Evolutionary conservation across 768 basidiomycete species (phyloP), one percentile per base, ranked within the genome.

Genomic region (Russula sp.): DNA sequence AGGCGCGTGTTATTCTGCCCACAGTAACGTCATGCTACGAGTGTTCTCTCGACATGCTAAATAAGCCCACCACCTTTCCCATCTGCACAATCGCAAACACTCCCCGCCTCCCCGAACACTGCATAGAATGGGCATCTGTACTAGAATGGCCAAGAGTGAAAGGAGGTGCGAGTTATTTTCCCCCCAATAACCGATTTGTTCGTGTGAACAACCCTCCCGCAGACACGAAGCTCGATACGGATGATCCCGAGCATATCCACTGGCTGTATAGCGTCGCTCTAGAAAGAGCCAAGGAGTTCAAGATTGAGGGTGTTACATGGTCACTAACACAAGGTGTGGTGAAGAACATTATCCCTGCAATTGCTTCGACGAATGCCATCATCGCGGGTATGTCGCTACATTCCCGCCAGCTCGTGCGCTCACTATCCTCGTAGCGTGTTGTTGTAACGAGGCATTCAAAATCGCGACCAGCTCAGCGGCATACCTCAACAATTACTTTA

Each of bases 51-150:
- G 94, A 98, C 71, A 98, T 98, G 91, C 83, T 98, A 56, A 98
- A 97, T 75, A 98, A 98, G 65, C 95, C 88, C 1, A 97, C 94
- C 43, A 88, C 88, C 13, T 99, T 95, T 73, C 97, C 97, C 2
- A 98, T 99, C 58, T 99, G 97, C 71, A 99, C 97, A 7, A 98
- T 99, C 67, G 96, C 97, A 60, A 98, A 98, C 71, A 99, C 97
- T 0, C 97, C 97, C 32, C 90, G 97, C 59, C 79, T 98, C 25
- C 97, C 97, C 1, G 97, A 99, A 70, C 97, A 99, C 70, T 98
- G 97, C 71, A 98, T 99, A 69, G 97, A 98, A 75, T 99, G 97
- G 97, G 97, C 97, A 0, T 95, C 92, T 43, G 97, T 98, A 11
- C 79, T 99, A 22, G 95, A 99, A 73, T 99, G 97, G 97, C 96